These are phyloP conservation scores for Ramalina intermedia DNA, from an alignment of 495 filamentous ascomycete species.

Conservation along the genomic window DNA sequence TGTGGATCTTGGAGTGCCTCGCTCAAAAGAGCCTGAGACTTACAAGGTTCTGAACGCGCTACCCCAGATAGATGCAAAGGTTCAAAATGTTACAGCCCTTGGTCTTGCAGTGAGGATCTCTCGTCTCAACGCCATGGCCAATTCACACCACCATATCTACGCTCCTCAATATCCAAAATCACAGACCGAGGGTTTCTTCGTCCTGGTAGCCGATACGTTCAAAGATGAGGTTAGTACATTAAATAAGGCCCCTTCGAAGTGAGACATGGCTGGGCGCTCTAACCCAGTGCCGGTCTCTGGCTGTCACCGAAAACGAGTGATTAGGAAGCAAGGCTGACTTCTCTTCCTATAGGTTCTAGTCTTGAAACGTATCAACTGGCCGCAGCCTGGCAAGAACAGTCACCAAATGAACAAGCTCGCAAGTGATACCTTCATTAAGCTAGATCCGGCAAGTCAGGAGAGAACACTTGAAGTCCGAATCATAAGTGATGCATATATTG, in stretches of 20 bases:
- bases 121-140: conserved; percentile 48
- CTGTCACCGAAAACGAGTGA: too few species aligned
- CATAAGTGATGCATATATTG: conserved; percentile 75
- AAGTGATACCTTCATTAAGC: conserved; percentile 36
- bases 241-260: too few species aligned
- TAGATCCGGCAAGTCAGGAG: conserved; percentile 15
- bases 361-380: conserved; percentile 75
- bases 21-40: conserved; percentile 25
- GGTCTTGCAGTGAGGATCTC: conserved; percentile 48
- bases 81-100: conserved; percentile 43
- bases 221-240: conserved; percentile 46
- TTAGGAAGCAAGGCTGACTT: too few species aligned
- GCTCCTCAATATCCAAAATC: conserved; percentile 86
- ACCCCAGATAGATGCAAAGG: conserved; percentile 51
- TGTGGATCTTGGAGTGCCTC: conserved; percentile 16
- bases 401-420: background rate
- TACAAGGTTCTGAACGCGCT: conserved; percentile 44
- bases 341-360: conserved; percentile 30
- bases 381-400: conserved; percentile 15
- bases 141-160: conserved; percentile 55
- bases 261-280: too few species aligned
- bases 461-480: conserved; percentile 55
- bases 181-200: conserved; percentile 89
- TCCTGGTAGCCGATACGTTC: conserved; percentile 50
- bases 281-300: too few species aligned